Evolutionary conservation across 139 green algal species (phyloP), one percentile per base, ranked within the genome.

Genomic region (Chlamydomonas sp.): DNA sequence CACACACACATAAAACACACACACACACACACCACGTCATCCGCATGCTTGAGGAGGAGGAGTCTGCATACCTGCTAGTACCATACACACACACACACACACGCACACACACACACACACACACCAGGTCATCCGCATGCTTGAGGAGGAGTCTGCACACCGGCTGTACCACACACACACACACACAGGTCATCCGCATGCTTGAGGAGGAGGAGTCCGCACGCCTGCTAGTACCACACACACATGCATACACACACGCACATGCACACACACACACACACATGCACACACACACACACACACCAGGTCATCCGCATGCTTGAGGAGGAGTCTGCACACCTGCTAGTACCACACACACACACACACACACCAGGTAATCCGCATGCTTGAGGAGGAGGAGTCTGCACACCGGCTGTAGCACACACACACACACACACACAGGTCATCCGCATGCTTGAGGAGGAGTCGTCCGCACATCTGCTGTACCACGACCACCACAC

Each of bases 171-270:
- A 8, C 39, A 13, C 39, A n/a, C 39, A 50, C 8, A 50, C 13
- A 13, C 39, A n/a, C 39, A 50, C 39, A 50, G 39, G 39, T n/a
- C 10, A 50, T 13, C 39, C 8, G 8, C 20, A 66, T 39, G 26
- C 10, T 66, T 3, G 16, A 24, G 31, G 8, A 26, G 24, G 31
- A 66, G 59, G 8, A 30, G 26, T 10, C 10, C 16, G 33, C 20
- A 43, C 10, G 13, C 10, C 10, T 50, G 10, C 39, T 50, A 50
- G 8, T 13, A 66, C 29, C 6, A 37, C 13, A 5, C 6, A 5
- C n/a, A 66, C 59, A 31, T 6, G 6, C 59, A 66, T 66, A 33
- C 59, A 39, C 31, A 66, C n/a, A n/a, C n/a, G n/a, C n/a, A n/a
- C n/a, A n/a, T n/a, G n/a, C n/a, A n/a, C n/a, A n/a, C n/a, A n/a